A percentile compares a stretch with the other conserved stretches of the same genome.
Conservation (phyloP, 768 basidiomycete species). For the Calocybe gangraenosa region DNA sequence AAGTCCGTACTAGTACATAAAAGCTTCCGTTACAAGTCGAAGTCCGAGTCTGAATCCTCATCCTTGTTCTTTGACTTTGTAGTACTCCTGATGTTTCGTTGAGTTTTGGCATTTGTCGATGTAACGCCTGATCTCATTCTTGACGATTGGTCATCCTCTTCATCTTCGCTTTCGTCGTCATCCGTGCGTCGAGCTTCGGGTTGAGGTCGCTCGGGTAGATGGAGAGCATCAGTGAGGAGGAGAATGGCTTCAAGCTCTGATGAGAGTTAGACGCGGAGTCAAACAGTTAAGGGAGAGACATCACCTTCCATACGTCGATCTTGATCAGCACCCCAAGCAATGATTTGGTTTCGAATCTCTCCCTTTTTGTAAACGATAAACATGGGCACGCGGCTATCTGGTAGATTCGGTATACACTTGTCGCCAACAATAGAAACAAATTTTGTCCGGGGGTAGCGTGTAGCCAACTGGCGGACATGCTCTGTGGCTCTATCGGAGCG, state of each 20-base stretch:
- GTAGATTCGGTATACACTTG: constrained; percentile 95
- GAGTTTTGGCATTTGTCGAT: constrained; percentile 44
- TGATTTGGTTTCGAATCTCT: constrained; percentile 82
- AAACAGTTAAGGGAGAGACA: neutral
- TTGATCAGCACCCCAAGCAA: constrained; percentile 78
- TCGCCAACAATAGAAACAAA: constrained; percentile 94
- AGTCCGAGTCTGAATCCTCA: constrained; percentile 70
- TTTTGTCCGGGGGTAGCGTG: constrained; percentile 86
- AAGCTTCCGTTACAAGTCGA: constrained; percentile 49
- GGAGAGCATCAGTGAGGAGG: constrained; percentile 60
- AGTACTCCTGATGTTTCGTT: constrained; percentile 52
- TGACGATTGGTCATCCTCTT: constrained; percentile 46
- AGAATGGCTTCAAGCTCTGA: constrained; percentile 76
- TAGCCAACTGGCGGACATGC: constrained; percentile 69
- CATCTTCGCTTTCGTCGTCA: constrained; percentile 42
- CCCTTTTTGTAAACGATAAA: constrained; percentile 90
- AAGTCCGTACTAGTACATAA: neutral
- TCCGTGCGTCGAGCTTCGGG: constrained; percentile 23
- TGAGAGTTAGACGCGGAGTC: constrained; percentile 9
- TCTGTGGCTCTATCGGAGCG: constrained; percentile 72
- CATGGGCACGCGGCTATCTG: constrained; percentile 88
- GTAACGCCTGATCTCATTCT: constrained; percentile 55
- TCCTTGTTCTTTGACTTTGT: constrained; percentile 29
- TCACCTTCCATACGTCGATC: constrained; percentile 77
- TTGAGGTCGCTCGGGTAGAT: constrained; percentile 46